A percentile compares a stretch with the other conserved stretches of the same genome.
Evolutionary conservation across 768 basidiomycete genomes (phyloP).

Genomic region (Trametes cinnabarina): DNA sequence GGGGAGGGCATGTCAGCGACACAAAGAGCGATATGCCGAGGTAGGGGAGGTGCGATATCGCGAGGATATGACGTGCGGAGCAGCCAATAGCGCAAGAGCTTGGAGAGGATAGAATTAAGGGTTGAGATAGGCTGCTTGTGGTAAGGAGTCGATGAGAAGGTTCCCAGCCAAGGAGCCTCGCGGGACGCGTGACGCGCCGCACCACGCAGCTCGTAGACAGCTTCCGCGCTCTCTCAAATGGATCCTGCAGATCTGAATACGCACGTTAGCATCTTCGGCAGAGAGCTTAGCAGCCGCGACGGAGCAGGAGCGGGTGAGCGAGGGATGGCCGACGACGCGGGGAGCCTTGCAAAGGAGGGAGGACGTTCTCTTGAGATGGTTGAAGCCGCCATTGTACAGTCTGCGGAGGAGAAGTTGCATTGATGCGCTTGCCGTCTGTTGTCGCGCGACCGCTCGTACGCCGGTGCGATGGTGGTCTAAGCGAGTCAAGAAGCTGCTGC

Average conservation of each 20-base stretch:
- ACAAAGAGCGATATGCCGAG: too few species aligned
- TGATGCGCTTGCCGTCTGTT: neutral
- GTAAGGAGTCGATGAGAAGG: neutral
- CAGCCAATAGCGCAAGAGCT: neutral
- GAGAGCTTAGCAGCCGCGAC: constrained; percentile 14
- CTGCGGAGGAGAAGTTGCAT: constrained; percentile 29
- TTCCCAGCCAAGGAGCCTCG: neutral
- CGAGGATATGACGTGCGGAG: constrained; percentile 15
- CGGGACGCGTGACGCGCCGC: constrained; percentile 8
- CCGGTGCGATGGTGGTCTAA: neutral
- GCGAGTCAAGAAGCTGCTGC: neutral
- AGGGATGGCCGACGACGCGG: constrained; percentile 19
- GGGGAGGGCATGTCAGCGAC: neutral
- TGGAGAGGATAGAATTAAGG: neutral
- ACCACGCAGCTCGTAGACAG: neutral
- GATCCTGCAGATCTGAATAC: neutral
- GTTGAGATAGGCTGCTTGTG: neutral
- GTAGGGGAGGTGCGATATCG: constrained; percentile 1
- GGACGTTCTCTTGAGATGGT: constrained; percentile 30
- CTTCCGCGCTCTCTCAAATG: too few species aligned
- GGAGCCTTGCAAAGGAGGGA: constrained; percentile 27
- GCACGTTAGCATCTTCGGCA: constrained; percentile 5
- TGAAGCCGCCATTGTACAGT: constrained; percentile 32
- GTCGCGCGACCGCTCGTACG: neutral
- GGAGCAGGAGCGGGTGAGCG: constrained; percentile 19